phyloP scores from a whole-genome alignment of 2,329 filamentous ascomycete species.

The Colletotrichum ledebouriae region DNA sequence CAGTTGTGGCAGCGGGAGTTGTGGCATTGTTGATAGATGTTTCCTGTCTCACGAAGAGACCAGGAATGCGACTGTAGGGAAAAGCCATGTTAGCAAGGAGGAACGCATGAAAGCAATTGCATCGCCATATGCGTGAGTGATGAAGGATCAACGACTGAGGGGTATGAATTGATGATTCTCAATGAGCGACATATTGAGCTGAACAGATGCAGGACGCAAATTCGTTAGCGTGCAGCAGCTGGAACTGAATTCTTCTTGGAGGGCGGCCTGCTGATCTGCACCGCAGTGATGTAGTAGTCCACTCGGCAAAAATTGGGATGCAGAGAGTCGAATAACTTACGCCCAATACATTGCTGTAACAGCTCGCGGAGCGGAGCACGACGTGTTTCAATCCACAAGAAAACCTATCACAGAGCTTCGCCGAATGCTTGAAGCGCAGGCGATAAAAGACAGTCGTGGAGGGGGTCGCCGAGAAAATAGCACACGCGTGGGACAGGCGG shows the following conservation, averaged over 20 bases:
- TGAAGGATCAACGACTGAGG: neutral
- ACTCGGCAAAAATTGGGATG: slow-evolving; percentile 23
- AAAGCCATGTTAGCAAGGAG: slow-evolving; percentile 48
- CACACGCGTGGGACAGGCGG: slow-evolving; percentile 15
- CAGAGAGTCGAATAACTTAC: slow-evolving; percentile 35
- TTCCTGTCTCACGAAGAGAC: slow-evolving; percentile 45
- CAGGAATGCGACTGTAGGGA: slow-evolving; percentile 45
- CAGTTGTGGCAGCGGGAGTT: slow-evolving; percentile 22
- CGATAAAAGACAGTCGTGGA: neutral
- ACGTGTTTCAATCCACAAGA: slow-evolving; percentile 21
- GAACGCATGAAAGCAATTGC: neutral
- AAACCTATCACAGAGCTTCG: slow-evolving; percentile 7
- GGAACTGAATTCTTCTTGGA: slow-evolving; percentile 10
- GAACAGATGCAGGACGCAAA: neutral
- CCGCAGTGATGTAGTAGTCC: slow-evolving; percentile 9
- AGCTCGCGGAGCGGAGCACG: slow-evolving; percentile 17
- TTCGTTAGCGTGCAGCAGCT: slow-evolving; percentile 6
- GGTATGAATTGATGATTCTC: slow-evolving; percentile 1
- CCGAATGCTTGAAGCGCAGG: slow-evolving; percentile 1
- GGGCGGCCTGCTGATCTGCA: slow-evolving; percentile 26
- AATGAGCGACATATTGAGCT: neutral
- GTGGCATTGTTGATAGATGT: slow-evolving; percentile 48
- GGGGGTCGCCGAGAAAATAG: slow-evolving; percentile 6
- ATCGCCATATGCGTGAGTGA: slow-evolving; percentile 12
- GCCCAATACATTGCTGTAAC: slow-evolving; percentile 29